Conservation (phyloP, 176 grass and related monocot species). For the Avena sativa region DNA sequence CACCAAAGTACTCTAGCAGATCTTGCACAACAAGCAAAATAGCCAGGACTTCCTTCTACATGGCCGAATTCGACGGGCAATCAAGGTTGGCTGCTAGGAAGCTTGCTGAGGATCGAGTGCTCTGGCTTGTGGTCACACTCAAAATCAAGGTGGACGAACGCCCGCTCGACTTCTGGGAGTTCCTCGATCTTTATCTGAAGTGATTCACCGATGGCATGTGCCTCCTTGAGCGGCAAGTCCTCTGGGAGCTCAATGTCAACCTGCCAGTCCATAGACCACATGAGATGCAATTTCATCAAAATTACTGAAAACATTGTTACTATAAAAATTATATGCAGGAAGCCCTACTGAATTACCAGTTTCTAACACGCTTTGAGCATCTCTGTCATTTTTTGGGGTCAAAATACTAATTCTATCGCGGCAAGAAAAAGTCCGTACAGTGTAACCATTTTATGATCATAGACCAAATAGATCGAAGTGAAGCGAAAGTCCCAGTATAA, state of each 20-base stretch:
- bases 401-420: constrained; percentile 10
- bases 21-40: constrained; percentile 27
- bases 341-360: neutral
- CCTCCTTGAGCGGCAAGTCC: constrained; percentile 91
- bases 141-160: constrained; percentile 91
- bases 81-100: constrained; percentile 74
- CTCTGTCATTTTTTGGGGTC: neutral
- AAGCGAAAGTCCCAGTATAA: neutral
- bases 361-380: neutral
- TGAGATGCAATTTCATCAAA: neutral
- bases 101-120: constrained; percentile 84
- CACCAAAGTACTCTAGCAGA: neutral
- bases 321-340: too few species aligned
- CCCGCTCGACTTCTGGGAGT: constrained; percentile 85
- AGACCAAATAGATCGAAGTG: neutral
- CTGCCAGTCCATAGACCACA: constrained; percentile 44
- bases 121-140: constrained; percentile 93
- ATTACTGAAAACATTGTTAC: neutral
- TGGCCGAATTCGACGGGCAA: neutral
- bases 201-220: constrained; percentile 86
- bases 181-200: constrained; percentile 95
- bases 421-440: neutral
- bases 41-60: neutral
- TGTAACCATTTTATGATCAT: neutral
- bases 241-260: constrained; percentile 98